phyloP scores from a whole-genome alignment of 306 rosid species.

The Mimosa bimucronata region DNA sequence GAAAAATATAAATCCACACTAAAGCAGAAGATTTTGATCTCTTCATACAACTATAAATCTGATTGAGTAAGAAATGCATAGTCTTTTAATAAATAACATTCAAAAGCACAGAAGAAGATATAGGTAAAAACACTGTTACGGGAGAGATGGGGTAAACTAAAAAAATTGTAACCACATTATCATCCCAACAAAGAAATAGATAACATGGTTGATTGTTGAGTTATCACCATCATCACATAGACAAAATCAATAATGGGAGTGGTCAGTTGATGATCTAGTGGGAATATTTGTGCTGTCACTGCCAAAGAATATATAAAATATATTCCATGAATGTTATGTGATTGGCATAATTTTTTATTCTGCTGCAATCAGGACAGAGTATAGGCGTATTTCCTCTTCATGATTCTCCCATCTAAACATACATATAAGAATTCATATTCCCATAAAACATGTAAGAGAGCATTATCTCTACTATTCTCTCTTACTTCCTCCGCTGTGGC shows the following conservation, averaged over 20 bases:
- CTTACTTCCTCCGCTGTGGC: too few relatives aligned
- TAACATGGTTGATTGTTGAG: constrained; percentile 3
- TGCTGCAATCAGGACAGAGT: not conserved
- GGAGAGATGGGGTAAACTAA: constrained; percentile 4
- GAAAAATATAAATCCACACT: not conserved
- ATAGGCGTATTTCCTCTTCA: not conserved
- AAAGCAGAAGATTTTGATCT: not conserved
- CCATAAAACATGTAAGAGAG: not conserved
- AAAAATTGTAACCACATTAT: constrained; percentile 17
- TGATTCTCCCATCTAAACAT: not conserved
- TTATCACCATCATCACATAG: constrained; percentile 25
- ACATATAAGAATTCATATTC: not conserved
- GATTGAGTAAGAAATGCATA: not conserved
- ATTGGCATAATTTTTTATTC: not conserved
- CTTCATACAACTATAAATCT: not conserved
- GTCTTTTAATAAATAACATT: constrained; percentile 16
- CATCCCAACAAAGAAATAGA: not conserved
- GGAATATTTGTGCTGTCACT: not conserved
- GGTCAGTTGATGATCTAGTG: constrained; percentile 17
- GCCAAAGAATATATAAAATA: not conserved
- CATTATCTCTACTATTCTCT: not conserved
- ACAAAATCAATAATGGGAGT: not conserved
- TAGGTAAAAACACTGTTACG: not conserved
- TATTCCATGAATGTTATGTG: not conserved
- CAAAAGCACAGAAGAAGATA: constrained; percentile 10